Base-by-base conservation (phyloP, 495 filamentous ascomycete genomes). In the Lasiosphaeria ovina region DNA sequence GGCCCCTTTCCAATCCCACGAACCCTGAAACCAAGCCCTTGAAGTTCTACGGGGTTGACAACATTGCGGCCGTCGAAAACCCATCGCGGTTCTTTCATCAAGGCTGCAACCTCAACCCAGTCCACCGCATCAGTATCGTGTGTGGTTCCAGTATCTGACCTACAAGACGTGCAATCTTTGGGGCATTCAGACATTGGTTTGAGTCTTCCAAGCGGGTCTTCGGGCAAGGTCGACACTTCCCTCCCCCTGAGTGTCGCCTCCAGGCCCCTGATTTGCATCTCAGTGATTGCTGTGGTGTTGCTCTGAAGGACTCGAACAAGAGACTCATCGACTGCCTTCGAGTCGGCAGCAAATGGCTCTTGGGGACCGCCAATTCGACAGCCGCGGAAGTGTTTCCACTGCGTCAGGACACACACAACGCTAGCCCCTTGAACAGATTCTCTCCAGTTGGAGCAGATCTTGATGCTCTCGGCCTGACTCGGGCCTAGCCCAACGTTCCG, bases 61-160 rank as follows among this genome's bases (percentile, higher is more conserved):
- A 70, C 62, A 51, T 72, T 72, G 3, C 86, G 81, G 14, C 89
- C 89, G 59, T 92, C 89, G 69, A 92, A 91, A 5, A 91, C 74
- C 76, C 83, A 88, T 60, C 81, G 83, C 3, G 88, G 89, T 57
- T 85, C 82, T 50, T 79, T 77, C 87, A 92, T 89, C 35, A 76
- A 72, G 12, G 66, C 62, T 24, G 76, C 75, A 4, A 77, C 77
- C 16, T 77, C 76, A 3, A 72, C 66, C 85, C 85, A 87, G 60
- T 87, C 82, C 50, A 87, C 57, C 62, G 64, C 50, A 54, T 64
- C 74, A 45, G 62, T 57, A 35, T 54, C 60, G 60, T 55, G 57
- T 51, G 38, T 44, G 24, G 57, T 10, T 47, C 47, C 54, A 16
- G 33, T 14, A 16, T 52, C 62, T 7, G 63, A 49, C 6, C 55